Evolutionary conservation across 495 filamentous ascomycete genomes (phyloP), one percentile per base, ranked within the genome.

Genomic region (Peziza echinospora): DNA sequence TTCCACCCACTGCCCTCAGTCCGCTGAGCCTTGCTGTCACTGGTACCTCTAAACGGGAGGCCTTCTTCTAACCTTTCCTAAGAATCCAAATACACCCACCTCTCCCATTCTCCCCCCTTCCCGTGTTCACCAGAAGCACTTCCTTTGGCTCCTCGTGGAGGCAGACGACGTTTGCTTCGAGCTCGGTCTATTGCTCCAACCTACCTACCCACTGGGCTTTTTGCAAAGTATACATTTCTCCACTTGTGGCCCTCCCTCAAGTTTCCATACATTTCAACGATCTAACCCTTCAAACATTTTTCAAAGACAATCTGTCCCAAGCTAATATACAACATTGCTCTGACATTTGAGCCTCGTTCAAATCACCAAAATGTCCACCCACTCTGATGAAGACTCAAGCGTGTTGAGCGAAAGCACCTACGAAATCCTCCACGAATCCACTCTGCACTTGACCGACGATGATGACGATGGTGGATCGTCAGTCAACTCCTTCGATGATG

Each of bases 361-460:
- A 43, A 13, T 43, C 41, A 19, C n/a, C 16, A 43, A 19, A 22
- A 43, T 43, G 16, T 0, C 41, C n/a, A 43, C 21, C 3, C 21
- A 19, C 3, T 43, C 10, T n/a, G 16, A 43, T 43, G 16, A 19
- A 11, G 41, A 22, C 11, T n/a, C 41, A n/a, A 47, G 52, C 48
- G 10, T 24, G 13, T 50, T 59, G 47, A 50, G 48, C 7, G 57
- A 59, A 43, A 60, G 57, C 43, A 47, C 56, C 26, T 60, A 59
- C 46, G 57, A 60, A 44, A 56, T 60, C 8, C 56, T 60, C 44
- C 53, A 48, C 2, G 53, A 53, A 43, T 59, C 56, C 34, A 59
- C 52, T 24, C 26, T 55, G 13, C 37, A 53, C 24, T 50, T 56
- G 46, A 56, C 55, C 22, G 53, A 59, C 16, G 56, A 60, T 43